Evolutionary conservation across 2,329 filamentous ascomycete genomes (phyloP).

Genomic region (Colletotrichum sp.): DNA sequence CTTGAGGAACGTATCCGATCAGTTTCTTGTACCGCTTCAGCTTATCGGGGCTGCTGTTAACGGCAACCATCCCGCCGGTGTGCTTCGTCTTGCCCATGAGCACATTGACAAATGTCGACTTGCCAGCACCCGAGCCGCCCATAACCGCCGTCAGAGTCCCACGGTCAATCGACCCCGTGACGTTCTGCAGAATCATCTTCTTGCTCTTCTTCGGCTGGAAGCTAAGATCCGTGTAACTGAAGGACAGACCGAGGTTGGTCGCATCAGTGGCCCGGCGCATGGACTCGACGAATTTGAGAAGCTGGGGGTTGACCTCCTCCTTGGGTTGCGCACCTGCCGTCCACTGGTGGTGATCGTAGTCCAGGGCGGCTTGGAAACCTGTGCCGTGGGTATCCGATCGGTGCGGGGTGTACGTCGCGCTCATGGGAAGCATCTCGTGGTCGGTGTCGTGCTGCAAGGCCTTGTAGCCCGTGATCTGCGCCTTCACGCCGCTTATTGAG

Average conservation of each 20-base stretch:
- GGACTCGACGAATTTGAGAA: constrained; percentile 56
- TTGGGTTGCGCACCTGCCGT: constrained; percentile 28
- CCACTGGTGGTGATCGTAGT: constrained; percentile 22
- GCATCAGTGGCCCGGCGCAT: constrained; percentile 57
- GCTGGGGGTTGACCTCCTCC: constrained; percentile 38
- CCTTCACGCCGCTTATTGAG: constrained; percentile 31
- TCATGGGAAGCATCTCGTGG: constrained; percentile 39
- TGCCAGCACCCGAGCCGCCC: constrained; percentile 64
- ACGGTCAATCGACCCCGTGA: constrained; percentile 58
- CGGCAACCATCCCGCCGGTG: constrained; percentile 54
- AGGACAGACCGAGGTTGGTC: constrained; percentile 56
- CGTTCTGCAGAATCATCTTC: constrained; percentile 54
- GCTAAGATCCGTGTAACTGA: constrained; percentile 54
- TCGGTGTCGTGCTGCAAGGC: constrained; percentile 34
- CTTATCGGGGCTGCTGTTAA: constrained; percentile 55
- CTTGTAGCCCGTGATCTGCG: constrained; percentile 37
- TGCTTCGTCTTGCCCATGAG: constrained; percentile 63
- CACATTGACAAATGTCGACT: constrained; percentile 64
- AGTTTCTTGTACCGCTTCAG: constrained; percentile 61
- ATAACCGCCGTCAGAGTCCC: constrained; percentile 64
- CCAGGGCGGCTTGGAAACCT: constrained; percentile 42
- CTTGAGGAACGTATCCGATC: constrained; percentile 67
- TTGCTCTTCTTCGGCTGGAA: constrained; percentile 50
- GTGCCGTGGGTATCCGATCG: constrained; percentile 5
- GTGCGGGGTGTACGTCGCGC: constrained; percentile 32